These are phyloP conservation scores for Calocybe gangraenosa DNA, from an alignment of 768 basidiomycete species.

Conservation along the genomic window DNA sequence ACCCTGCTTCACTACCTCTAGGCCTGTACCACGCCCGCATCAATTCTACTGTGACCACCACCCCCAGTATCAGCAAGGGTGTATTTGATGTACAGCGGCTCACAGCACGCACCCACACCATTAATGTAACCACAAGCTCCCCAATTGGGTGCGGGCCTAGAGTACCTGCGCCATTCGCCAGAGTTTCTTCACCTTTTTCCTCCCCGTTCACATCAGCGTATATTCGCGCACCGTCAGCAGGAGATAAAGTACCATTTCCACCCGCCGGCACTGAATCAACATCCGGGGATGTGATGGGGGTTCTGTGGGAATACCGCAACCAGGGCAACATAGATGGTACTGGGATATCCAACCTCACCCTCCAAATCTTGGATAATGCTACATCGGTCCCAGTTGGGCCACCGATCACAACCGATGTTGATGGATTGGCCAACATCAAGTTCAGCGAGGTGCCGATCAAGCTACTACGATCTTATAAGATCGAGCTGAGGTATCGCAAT, in stretches of 20 bases:
- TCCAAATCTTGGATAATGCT: slow-evolving; percentile 1
- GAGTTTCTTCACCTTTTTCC: slow-evolving; percentile 1
- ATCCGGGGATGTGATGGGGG: neutral
- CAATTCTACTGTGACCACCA: neutral
- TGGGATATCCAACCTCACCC: slow-evolving; percentile 1
- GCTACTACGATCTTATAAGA: neutral
- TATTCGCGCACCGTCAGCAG: neutral
- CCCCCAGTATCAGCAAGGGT: neutral
- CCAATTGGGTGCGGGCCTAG: neutral
- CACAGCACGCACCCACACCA: neutral
- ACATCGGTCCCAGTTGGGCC: slow-evolving; percentile 3
- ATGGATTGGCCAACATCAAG: neutral
- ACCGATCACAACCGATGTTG: neutral
- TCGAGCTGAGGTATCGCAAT: neutral
- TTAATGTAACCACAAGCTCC: neutral
- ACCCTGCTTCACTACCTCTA: neutral
- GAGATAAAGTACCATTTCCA: neutral
- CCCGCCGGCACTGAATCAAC: neutral
- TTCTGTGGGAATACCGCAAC: neutral
- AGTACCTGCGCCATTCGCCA: neutral
- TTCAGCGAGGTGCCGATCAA: neutral
- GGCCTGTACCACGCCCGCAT: neutral
- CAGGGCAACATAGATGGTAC: neutral
- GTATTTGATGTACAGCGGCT: neutral
- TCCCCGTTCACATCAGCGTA: slow-evolving; percentile 4